Base-by-base conservation (phyloP, 495 filamentous ascomycete genomes). In the Hypoxylon lenormandii region DNA sequence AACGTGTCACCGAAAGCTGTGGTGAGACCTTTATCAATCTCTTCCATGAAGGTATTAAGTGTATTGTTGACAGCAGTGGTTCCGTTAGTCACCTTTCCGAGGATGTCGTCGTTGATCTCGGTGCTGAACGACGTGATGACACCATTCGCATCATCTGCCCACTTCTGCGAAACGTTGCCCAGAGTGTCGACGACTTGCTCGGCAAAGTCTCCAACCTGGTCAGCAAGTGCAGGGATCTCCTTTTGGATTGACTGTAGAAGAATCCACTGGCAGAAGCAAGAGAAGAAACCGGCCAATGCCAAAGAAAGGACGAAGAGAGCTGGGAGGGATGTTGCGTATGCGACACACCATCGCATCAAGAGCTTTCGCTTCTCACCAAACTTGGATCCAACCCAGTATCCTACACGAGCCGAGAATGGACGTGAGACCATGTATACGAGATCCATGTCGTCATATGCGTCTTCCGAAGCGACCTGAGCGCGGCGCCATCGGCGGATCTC, bases 291-390 rank as follows among this genome's bases (percentile, higher is more conserved):
- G 0, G 95, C 93, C 2, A 97, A 36, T 21, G 89, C 95, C 21
- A 98, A 87, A 10, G 90, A 89, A 0, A 98, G 86, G 4, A 98
- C 87, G 71, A 98, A 92, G 12, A 98, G 81, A 3, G 94, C 96
- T 0, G 93, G 89, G 0, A 90, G 75, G 4, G 94, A 91, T 1
- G 95, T 98, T 13, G 85, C 86, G 74, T 98, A 98, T 13, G 94
- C 90, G 52, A 97, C 81, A 30, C 86, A 86, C 95, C 95, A 98
- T 26, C 95, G 88, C 1, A 88, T 84, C 10, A 96, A 80, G 15
- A 89, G 85, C 69, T 91, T 89, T 23, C 86, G 83, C 60, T 89
- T 90, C 40, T 83, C 84, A 60, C 82, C 85, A 78, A 94, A 90
- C n/a, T 79, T 80, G 12, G 82, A 82, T n/a, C 92, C 88, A 12